Conservation (phyloP, 495 filamentous ascomycete genomes). For the Cercophora samala region DNA sequence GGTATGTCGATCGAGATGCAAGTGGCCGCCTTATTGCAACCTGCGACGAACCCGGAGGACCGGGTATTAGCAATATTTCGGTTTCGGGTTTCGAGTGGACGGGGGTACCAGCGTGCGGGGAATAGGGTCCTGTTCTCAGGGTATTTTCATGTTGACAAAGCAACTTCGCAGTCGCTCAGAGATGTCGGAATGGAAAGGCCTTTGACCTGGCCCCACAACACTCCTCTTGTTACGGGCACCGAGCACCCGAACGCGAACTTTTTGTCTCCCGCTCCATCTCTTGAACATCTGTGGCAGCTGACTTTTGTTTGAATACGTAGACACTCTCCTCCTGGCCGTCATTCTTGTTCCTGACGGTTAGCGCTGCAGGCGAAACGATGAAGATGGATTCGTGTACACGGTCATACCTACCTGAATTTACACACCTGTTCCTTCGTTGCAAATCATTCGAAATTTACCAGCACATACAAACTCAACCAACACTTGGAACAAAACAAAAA, state of each 20-base stretch:
- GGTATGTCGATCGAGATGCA: background rate
- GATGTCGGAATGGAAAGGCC: background rate
- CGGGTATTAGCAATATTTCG: background rate
- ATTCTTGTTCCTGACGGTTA: too few relatives aligned
- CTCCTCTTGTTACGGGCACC: background rate
- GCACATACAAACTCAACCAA: background rate
- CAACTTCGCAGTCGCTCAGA: background rate
- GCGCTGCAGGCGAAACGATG: too few relatives aligned
- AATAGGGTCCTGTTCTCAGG: background rate
- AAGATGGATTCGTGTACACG: too few relatives aligned
- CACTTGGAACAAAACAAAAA: background rate
- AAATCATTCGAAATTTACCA: too few relatives aligned
- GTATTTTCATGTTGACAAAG: background rate
- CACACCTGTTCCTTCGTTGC: too few relatives aligned
- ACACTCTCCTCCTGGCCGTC: too few relatives aligned
- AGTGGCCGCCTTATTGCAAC: background rate
- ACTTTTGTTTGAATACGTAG: too few relatives aligned
- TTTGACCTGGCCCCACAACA: background rate
- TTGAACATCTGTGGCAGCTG: too few relatives aligned
- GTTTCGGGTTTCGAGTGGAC: background rate
- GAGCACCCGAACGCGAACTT: too few relatives aligned
- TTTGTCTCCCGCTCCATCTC: too few relatives aligned
- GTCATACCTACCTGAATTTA: too few relatives aligned
- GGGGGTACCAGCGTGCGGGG: background rate
- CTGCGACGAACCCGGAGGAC: background rate